Conservation (phyloP, 2,329 filamentous ascomycete species). For the Penicillium sp. region DNA sequence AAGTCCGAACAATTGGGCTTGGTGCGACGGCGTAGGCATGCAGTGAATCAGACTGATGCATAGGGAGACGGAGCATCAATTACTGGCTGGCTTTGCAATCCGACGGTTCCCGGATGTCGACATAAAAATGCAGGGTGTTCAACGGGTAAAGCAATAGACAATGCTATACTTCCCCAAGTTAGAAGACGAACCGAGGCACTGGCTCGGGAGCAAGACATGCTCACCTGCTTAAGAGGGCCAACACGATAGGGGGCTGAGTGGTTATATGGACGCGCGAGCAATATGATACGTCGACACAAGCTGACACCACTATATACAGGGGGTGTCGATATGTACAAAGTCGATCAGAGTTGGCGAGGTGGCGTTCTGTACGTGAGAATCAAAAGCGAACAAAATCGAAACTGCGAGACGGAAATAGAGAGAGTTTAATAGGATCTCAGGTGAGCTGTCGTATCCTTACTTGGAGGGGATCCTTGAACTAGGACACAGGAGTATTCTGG, state of each 20-base stretch:
- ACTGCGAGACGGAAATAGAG: constrained; percentile 15
- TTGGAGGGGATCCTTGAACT: constrained; percentile 17
- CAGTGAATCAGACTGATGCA: constrained; percentile 30
- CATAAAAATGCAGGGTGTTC: neutral
- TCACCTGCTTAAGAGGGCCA: constrained; percentile 8
- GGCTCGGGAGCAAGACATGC: neutral
- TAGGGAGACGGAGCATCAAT: constrained; percentile 23
- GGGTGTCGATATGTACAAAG: constrained; percentile 15
- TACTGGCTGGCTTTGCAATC: constrained; percentile 20
- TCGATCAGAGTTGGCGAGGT: neutral
- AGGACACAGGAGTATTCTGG: constrained; percentile 13
- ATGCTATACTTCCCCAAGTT: constrained; percentile 2
- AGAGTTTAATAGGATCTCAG: constrained; percentile 17
- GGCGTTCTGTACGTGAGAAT: constrained; percentile 1
- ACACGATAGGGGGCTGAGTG: neutral
- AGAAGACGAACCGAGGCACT: constrained; percentile 3
- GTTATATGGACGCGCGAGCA: constrained; percentile 2
- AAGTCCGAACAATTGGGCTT: constrained; percentile 36
- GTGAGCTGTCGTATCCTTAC: constrained; percentile 22
- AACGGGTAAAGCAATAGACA: neutral
- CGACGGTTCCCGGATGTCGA: constrained; percentile 7
- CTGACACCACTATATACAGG: constrained; percentile 20
- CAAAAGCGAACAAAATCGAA: constrained; percentile 5
- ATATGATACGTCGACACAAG: constrained; percentile 1
- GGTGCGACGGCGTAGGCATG: constrained; percentile 32